These are phyloP conservation scores for Zelonia costaricensis DNA, from an alignment of 208 protist species.

Conservation along the genomic window DNA sequence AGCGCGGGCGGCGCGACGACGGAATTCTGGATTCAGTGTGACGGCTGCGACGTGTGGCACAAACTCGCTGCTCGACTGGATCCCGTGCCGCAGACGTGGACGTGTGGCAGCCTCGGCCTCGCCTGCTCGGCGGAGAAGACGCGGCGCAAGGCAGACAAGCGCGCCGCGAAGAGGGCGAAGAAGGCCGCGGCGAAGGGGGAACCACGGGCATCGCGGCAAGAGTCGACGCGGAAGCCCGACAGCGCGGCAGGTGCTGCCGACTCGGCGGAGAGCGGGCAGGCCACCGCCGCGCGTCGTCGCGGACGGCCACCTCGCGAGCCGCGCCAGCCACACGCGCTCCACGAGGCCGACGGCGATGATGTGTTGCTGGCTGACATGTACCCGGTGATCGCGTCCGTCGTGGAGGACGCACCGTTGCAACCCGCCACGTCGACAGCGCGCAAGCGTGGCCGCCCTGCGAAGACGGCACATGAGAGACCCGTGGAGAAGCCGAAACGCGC, in stretches of 20 bases:
- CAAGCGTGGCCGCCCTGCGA: background rate
- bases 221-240: background rate
- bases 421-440: background rate
- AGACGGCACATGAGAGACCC: background rate
- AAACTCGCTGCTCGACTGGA: conserved; percentile 34
- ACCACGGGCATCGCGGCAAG: background rate
- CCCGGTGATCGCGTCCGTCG: background rate
- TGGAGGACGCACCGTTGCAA: background rate
- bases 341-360: conserved; percentile 4
- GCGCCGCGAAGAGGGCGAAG: background rate
- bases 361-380: conserved; percentile 7
- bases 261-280: no score
- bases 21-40: conserved; percentile 57
- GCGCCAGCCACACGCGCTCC: background rate
- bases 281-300: background rate
- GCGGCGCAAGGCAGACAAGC: background rate
- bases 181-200: conserved; percentile 1
- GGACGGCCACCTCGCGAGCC: background rate
- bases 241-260: no score
- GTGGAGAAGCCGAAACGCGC: conserved; percentile 1
- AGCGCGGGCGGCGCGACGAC: background rate
- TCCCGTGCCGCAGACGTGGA: conserved; percentile 48
- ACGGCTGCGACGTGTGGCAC: conserved; percentile 44
- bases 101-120: conserved; percentile 38
- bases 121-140: conserved; percentile 16